Percentiles rank a stretch among this genome's conserved stretches.
phyloP scores from a whole-genome alignment of 2,329 filamentous ascomycete genomes.

The Venturia nashicola region DNA sequence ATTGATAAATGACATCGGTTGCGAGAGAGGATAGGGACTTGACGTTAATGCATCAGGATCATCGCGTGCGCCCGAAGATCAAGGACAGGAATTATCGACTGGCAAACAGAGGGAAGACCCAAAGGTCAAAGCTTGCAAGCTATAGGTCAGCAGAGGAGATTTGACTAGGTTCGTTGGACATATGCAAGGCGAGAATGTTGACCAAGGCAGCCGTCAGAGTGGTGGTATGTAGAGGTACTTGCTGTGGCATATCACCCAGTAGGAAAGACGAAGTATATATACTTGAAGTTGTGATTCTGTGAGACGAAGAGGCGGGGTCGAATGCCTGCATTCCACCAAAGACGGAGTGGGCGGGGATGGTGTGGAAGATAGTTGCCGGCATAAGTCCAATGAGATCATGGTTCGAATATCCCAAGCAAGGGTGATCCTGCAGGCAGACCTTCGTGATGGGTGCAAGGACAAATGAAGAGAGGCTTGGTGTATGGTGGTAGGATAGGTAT shows the following conservation, averaged over 20 bases:
- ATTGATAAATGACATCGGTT: neutral
- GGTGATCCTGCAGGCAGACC: neutral
- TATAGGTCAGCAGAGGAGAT: conserved; percentile 9
- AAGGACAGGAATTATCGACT: neutral
- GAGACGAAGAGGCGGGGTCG: conserved; percentile 7
- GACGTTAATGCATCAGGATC: conserved; percentile 5
- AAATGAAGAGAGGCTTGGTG: neutral
- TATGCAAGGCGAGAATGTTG: neutral
- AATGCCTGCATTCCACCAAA: conserved; percentile 9
- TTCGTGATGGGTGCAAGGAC: neutral
- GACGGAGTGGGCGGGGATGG: neutral
- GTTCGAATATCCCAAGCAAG: neutral
- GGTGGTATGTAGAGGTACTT: conserved; percentile 7
- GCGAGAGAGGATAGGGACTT: neutral
- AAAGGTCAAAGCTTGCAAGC: conserved; percentile 3
- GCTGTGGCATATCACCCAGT: neutral
- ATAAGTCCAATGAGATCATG: conserved; percentile 3
- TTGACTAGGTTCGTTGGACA: conserved; percentile 3
- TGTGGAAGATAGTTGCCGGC: conserved; percentile 5
- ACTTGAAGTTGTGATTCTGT: conserved; percentile 2
- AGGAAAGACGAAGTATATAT: neutral
- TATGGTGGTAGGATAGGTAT: neutral
- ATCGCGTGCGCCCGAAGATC: conserved; percentile 9
- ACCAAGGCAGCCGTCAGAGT: conserved; percentile 3
- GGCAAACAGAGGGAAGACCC: conserved; percentile 3